Base-by-base conservation (phyloP, 1,284 basidiomycete genomes). In the Ceratobasidium sp. region DNA sequence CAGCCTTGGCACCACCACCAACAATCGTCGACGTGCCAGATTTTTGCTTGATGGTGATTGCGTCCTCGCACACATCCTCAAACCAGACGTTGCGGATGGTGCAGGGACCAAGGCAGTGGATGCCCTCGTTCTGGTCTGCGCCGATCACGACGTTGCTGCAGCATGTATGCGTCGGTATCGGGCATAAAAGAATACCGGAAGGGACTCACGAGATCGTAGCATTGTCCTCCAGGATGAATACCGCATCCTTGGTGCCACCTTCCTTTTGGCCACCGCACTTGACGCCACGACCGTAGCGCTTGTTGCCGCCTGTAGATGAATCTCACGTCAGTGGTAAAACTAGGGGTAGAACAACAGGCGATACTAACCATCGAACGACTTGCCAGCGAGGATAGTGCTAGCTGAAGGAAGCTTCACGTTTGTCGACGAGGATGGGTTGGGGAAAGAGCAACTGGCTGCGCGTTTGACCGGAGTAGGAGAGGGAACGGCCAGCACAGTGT, bases 1-100 rank as follows among this genome's bases (percentile, higher is more conserved):
- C 62, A n/a, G 29, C 22, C 35, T 43, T 43, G 22, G 62, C 62
- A 22, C 62, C 62, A 29, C 62, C 47, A 38, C 64, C 64, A 17
- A 42, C 53, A 35, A 67, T 67, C 22, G 38, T 45, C 20, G 64
- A 56, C 4, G 45, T 52, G 34, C 45, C 64, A 4, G 47, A 32
- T 27, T 32, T 67, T n/a, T 67, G 64, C 17, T 54, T 67, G 64
- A 67, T 62, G n/a, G 64, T 67, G 22, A 80, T 78, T 8, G 38
- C 80, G 71, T 81, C 80, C 72, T 82, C 80, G 69, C 80, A 81
- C 20, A 82, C 80, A 70, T 82, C 80, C 76, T 79, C 79, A 64
- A 79, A 81, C 73, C 73, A 80, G 38, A 52, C 49, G 49, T 52
- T 52, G 8, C 20, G 8, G 20, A 52, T 29, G 13, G 58, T 64